Conservation (phyloP, 2,329 filamentous ascomycete genomes). For the Colletotrichum karsti region DNA sequence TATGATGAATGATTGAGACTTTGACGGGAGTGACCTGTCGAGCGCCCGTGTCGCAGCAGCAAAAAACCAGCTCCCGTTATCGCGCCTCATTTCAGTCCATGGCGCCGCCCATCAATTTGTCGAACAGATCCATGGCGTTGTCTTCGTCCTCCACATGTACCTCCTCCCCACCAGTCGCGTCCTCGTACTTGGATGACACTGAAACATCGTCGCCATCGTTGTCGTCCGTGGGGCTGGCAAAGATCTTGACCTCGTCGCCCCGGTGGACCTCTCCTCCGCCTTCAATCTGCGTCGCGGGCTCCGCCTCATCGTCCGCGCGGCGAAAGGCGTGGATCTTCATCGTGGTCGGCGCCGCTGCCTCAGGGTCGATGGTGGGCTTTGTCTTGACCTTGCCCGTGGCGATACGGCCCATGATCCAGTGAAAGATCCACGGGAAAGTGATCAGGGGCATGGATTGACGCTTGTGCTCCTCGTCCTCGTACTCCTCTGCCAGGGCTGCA, state of each 20-base stretch:
- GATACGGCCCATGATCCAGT: conserved; percentile 74
- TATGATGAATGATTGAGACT: conserved; percentile 4
- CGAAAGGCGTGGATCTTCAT: conserved; percentile 3
- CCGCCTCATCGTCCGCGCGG: not conserved
- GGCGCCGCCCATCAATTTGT: conserved; percentile 14
- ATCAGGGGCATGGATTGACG: conserved; percentile 75
- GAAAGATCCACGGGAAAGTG: conserved; percentile 94
- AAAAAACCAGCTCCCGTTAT: conserved; percentile 10
- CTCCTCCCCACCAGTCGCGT: conserved; percentile 16
- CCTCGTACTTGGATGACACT: not conserved
- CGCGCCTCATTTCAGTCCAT: conserved; percentile 5
- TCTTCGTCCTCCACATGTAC: conserved; percentile 24
- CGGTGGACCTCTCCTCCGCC: conserved; percentile 30
- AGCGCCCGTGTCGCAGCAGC: conserved; percentile 26
- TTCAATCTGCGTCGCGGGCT: conserved; percentile 21
- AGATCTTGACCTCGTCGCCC: conserved; percentile 27
- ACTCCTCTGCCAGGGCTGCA: conserved; percentile 60
- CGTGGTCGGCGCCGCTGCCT: not conserved
- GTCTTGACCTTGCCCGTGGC: conserved; percentile 49
- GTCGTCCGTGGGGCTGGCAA: conserved; percentile 15
- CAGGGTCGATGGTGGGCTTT: conserved; percentile 10
- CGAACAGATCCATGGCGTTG: conserved; percentile 21
- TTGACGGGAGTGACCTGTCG: conserved; percentile 16
- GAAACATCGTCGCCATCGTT: conserved; percentile 5
- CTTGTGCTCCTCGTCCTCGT: conserved; percentile 40